Evolutionary conservation across 345 rosid species (phyloP), one percentile per base, ranked within the genome.

Genomic region (Ailanthus altissimus): DNA sequence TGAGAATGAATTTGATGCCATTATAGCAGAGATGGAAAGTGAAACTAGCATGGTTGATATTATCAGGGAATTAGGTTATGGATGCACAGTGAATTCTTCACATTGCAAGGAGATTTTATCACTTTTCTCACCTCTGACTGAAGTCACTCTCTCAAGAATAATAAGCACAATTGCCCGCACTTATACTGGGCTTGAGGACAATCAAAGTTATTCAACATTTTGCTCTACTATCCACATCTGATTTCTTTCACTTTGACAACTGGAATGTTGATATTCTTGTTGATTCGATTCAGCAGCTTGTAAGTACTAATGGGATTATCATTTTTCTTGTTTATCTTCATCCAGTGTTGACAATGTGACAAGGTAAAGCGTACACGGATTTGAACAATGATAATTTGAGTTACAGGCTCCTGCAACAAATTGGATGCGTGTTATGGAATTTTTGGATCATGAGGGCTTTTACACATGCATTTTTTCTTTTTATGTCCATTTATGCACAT

Each of bases 31-130:
- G 67, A 84, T 84, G 82, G 83, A 84, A 75, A 71, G 80, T 64
- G 85, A 84, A 75, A 84, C 75, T 74, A 84, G 82, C 72, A 23
- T 80, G 76, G 83, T 81, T 43, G 84, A 81, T 28, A 45, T 81
- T 43, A 69, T 84, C 75, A 81, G 67, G 74, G 85, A 84, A 56
- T 65, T 84, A 49, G 87, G 87, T 74, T 84, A 81, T 79, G 87
- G 83, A 32, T 84, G 84, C 83, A 81, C 87, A 23, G 54, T 74
- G 59, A 82, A 79, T 70, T 70, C 59, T 67, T 23, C 77, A 50
- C 83, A 84, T 70, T 84, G 87, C 77, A 69, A 64, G 60, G 85
- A 81, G 72, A 53, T 84, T 67, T 71, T 84, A 32, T 61, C 85
- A 36, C 76, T 71, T 32, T 81, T 81, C 25, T 60, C 26, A 6